Percentiles rank a stretch among this genome's conserved stretches.
Evolutionary conservation across 2,329 filamentous ascomycete genomes (phyloP).

Genomic region (Colletotrichum zoysiae): DNA sequence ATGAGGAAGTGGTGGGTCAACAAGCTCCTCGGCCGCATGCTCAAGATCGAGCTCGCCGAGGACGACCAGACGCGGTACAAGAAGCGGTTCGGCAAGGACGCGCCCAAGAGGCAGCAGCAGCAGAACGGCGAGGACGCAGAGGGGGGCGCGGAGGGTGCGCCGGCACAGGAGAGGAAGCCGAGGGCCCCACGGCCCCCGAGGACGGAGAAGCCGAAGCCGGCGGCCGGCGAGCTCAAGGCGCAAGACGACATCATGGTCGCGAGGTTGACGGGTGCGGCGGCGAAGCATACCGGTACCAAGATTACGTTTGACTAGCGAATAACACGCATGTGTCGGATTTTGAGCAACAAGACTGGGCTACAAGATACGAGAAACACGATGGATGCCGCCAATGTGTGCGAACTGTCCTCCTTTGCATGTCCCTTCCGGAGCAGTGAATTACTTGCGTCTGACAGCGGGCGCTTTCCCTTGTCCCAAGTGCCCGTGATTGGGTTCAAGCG

Average conservation of each 20-base stretch:
- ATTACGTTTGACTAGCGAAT: constrained; percentile 72
- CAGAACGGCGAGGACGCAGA: constrained; percentile 46
- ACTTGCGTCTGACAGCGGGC: background rate
- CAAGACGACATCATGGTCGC: constrained; percentile 64
- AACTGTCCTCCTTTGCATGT: background rate
- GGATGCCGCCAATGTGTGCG: too few species aligned
- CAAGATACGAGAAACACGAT: background rate
- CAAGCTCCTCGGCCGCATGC: constrained; percentile 79
- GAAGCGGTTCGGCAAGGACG: constrained; percentile 89
- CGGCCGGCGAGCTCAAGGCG: constrained; percentile 52
- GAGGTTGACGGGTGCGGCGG: constrained; percentile 82
- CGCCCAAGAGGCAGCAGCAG: constrained; percentile 55
- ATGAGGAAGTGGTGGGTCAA: constrained; percentile 87
- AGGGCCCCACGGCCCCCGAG: constrained; percentile 50
- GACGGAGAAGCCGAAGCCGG: constrained; percentile 34
- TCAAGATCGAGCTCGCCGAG: constrained; percentile 94
- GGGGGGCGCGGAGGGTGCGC: constrained; percentile 43
- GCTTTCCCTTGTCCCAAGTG: background rate
- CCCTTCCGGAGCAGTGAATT: background rate
- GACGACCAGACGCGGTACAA: constrained; percentile 90
- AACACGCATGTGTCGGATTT: background rate
- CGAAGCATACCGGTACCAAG: constrained; percentile 84
- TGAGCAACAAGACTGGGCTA: background rate
- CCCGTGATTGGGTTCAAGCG: background rate
- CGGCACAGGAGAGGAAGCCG: constrained; percentile 49